Base-by-base conservation (phyloP, 192 early-diverging fungal species). In the Thoreauomyces humboldtii region DNA sequence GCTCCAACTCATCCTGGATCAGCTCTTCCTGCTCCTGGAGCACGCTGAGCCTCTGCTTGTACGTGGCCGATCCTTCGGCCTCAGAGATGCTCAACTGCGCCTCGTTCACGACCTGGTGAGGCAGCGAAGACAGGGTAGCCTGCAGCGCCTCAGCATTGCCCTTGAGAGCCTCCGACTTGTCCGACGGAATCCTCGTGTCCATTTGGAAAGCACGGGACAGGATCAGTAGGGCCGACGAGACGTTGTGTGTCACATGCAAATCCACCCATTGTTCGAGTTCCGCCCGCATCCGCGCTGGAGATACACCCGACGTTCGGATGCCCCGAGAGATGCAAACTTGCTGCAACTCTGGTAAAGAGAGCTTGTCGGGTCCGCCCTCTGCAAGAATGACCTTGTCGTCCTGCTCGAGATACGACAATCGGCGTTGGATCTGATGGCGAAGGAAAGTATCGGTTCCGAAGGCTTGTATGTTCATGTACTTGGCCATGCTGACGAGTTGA, bases 371-470 rank as follows among this genome's bases (percentile, higher is more conserved):
- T 15, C 93, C 93, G 75, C 96, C 96, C 14, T 74, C 61, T 54
- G 74, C 74, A 60, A 96, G 95, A 44, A 75, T 66, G 36, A 31
- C 22, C 70, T 76, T 81, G 69, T 98, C 96, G 79, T 98, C 96
- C 12, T 85, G 81, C 46, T 91, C 86, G 60, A 98, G 88, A 50
- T 90, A 85, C 36, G 80, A 78, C 85, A 96, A 90, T 58, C 88
- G 83, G 61, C 89, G 87, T 22, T 92, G 87, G 67, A 98, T 92
- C 74, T 92, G 92, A 77, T 92, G 89, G 58, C 92, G 87, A 59
- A 98, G 84, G 70, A 92, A 95, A 51, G 91, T 88, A 77, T 98
- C 96, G n/a, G 93, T 95, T 35, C 96, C 96, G 73, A 96, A 98
- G n/a, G 91, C 89, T 52, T 93, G 94, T 59, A 95, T 82, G 61